Base-by-base conservation (phyloP, 805 yeast genomes). In the Pichia manshurica region DNA sequence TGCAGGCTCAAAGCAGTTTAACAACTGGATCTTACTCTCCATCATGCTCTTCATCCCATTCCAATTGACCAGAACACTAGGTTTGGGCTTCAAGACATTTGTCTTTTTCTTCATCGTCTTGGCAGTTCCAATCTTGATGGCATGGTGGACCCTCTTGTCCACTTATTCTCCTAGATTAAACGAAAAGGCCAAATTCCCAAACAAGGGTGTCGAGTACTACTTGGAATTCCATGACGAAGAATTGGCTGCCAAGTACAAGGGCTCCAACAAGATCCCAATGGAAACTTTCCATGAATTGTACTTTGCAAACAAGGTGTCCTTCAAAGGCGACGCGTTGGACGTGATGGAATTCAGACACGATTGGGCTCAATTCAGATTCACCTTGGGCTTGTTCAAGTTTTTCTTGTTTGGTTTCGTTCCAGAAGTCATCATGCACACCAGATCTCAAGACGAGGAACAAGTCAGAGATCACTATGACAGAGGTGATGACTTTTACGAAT, bases 401-500 rank as follows among this genome's bases (percentile, higher is more conserved):
- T 89, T 88, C 72, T 67, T 88, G 55, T 75, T 87, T 44, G 95
- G 93, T 42, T 79, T 88, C 85, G 84, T 88, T 55, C 96, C 96
- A 39, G 96, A 88, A 70, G 95, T 88, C 49, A 84, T 88, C 59
- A 65, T 88, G 81, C 96, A 88, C 72, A 82, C 95, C 55, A 81
- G 87, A 64, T 84, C 95, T 19, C 96, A 88, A 72, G 96, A 89
- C 65, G 96, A 88, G 72, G 96, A 88, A 70, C 96, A 88, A 70
- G 96, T 88, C 48, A 81, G 96, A 68, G 96, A 85, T 61, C 96
- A 88, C 71, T 88, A 88, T 67, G 96, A 89, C 73, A 85, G 96
- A 59, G 96, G 96, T 67, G 96, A 88, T 64, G 96, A 89, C 68
- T 88, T 88, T 69, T 89, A 89, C 77, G 71, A 89, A 47, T 88